Evolutionary conservation across 305 asterid species (phyloP), one percentile per base, ranked within the genome.

Genomic region (Lippia alba): DNA sequence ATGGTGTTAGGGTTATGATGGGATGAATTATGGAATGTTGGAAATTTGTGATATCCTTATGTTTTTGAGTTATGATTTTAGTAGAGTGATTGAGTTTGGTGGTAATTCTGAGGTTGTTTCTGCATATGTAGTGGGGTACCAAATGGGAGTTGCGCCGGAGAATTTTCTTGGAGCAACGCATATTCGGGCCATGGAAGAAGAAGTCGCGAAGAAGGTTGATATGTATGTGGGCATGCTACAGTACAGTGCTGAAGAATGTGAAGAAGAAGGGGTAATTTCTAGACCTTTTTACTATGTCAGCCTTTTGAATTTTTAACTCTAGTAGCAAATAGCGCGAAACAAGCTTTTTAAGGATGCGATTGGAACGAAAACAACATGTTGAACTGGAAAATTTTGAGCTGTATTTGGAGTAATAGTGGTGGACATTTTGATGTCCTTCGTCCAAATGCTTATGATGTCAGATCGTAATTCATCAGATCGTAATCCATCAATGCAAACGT

Each of bases 201-300:
- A 87, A 69, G 94, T 85, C 51, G 57, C 78, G 1, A 86, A 80
- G 69, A 91, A 82, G 82, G 85, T 85, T 51, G 91, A 87, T 58
- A 53, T 62, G 56, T 86, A 84, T 70, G 74, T 76, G 20, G 69
- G 79, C 74, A 59, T 85, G 90, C 93, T 91, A 62, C 84, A 73
- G 81, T 71, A 74, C 67, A 82, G 86, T 65, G 91, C 96, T 33
- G 86, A 85, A 79, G 88, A 85, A 66, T 88, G 90, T 71, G 87
- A 85, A 76, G 80, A 41, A 54, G 82, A 81, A 61, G 87, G 91
- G 96, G 97, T 91, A 84, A 82, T 46, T 49, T 66, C 39, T 41
- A 17, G 51, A 60, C 56, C 71, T 48, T 74, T 24, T 41, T 32
- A 8, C 14, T 40, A 24, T 70, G 57, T 57, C 24, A 6, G 24